phyloP scores from a whole-genome alignment of 495 filamentous ascomycete genomes.

The Trichocladium antarcticum region DNA sequence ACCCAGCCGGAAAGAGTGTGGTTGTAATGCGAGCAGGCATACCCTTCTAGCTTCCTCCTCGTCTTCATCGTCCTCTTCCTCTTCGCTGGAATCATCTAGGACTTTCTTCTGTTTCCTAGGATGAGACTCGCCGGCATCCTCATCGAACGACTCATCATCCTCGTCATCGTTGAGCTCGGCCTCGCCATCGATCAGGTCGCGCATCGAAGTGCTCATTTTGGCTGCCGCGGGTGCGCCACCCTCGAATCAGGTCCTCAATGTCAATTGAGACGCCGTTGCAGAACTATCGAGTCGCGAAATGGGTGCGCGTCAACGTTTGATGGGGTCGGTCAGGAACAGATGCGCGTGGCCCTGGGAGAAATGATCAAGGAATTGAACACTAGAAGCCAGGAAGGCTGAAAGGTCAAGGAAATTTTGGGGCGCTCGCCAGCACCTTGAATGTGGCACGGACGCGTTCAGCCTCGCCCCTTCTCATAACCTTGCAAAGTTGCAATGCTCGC shows the following conservation, averaged over 20 bases:
- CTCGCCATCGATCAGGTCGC: slow-evolving; percentile 70
- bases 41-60: slow-evolving; percentile 59
- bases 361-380: not conserved
- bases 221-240: slow-evolving; percentile 1
- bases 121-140: slow-evolving; percentile 59
- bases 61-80: slow-evolving; percentile 94
- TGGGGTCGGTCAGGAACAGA: not conserved
- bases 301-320: not conserved
- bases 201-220: slow-evolving; percentile 52
- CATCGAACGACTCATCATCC: slow-evolving; percentile 77
- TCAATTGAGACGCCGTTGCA: not conserved
- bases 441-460: slow-evolving; percentile 7
- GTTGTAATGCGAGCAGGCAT: not conserved
- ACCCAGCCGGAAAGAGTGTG: not conserved
- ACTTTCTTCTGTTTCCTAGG: slow-evolving; percentile 24
- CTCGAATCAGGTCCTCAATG: not conserved
- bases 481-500: not conserved
- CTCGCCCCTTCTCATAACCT: not conserved
- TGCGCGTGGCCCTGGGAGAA: not conserved
- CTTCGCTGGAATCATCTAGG: slow-evolving; percentile 78
- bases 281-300: not conserved
- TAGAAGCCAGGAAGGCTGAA: slow-evolving; percentile 8
- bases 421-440: not conserved
- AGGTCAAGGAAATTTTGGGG: slow-evolving; percentile 17
- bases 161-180: slow-evolving; percentile 85